These are phyloP conservation scores for Beta corolliflora DNA, from an alignment of 179 eudicot genomes.

Conservation along the genomic window DNA sequence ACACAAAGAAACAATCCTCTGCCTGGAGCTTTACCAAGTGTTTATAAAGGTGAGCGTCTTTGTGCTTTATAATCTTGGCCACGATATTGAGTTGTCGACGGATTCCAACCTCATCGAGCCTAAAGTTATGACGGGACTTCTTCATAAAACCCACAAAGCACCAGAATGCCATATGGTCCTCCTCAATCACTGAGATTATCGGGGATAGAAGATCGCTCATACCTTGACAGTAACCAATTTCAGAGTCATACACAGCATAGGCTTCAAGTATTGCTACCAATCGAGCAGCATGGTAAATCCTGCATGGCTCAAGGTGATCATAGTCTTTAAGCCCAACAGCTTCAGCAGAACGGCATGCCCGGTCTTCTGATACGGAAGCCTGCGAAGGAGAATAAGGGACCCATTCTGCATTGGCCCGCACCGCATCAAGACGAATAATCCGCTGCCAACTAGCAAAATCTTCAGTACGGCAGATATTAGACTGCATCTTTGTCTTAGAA, in stretches of 20 bases:
- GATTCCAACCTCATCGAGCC: constrained; percentile 88
- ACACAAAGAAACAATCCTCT: constrained; percentile 90
- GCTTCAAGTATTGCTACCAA: constrained; percentile 93
- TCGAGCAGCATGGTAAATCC: constrained; percentile 84
- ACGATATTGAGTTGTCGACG: constrained; percentile 71
- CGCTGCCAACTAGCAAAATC: constrained; percentile 90
- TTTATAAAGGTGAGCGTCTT: constrained; percentile 81
- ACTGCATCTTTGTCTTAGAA: constrained; percentile 33
- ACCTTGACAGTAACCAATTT: constrained; percentile 94
- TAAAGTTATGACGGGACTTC: constrained; percentile 89
- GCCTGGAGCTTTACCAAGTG: constrained; percentile 88
- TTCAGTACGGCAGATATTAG: constrained; percentile 47
- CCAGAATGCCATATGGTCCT: constrained; percentile 92
- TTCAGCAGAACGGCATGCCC: constrained; percentile 67
- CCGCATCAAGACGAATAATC: constrained; percentile 83
- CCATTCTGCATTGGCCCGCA: constrained; percentile 91
- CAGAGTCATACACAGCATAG: constrained; percentile 79
- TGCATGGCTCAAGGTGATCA: constrained; percentile 67
- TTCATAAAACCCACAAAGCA: constrained; percentile 95
- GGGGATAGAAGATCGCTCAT: constrained; percentile 98
- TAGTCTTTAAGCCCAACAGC: constrained; percentile 79
- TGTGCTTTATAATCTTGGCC: constrained; percentile 74
- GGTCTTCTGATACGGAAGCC: constrained; percentile 62
- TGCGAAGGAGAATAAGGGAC: constrained; percentile 53
- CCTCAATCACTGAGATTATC: constrained; percentile 70